Percentiles rank a stretch among this genome's conserved stretches.
These are phyloP conservation scores for Speleostelium caveatum DNA, from an alignment of 78 protist genomes.

Conservation along the genomic window DNA sequence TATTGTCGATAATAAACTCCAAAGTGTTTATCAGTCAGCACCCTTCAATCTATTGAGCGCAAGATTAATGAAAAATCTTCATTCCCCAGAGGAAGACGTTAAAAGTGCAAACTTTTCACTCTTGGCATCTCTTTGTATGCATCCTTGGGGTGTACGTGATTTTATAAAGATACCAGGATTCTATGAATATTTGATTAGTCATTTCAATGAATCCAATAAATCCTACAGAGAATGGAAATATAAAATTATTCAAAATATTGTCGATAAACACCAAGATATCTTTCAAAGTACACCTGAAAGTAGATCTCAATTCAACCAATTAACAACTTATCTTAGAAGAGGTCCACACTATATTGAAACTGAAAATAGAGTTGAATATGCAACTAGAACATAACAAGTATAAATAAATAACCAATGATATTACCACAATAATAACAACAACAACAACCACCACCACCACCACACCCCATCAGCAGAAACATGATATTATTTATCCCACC, in stretches of 20 bases:
- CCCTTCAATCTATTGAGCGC: not conserved
- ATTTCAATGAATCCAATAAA: constrained; percentile 19
- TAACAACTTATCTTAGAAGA: constrained; percentile 1
- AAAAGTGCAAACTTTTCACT: constrained; percentile 1
- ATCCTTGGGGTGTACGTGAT: constrained; percentile 42
- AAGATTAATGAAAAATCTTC: not conserved
- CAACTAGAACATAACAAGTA: constrained; percentile 11
- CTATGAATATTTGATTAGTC: constrained; percentile 31
- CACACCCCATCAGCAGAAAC: too few relatives aligned
- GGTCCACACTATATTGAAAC: constrained; percentile 38
- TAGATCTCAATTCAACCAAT: constrained; percentile 21
- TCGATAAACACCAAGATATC: constrained; percentile 7
- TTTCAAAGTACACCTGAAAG: constrained; percentile 10
- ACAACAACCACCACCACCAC: not conserved
- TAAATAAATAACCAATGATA: not conserved
- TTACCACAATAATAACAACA: not conserved
- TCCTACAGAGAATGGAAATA: constrained; percentile 56
- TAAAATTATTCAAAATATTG: constrained; percentile 34
- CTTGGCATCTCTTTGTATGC: constrained; percentile 20
- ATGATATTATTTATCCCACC: too few relatives aligned
- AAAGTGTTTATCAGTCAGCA: not conserved
- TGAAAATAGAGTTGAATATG: constrained; percentile 47
- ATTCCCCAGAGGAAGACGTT: constrained; percentile 39
- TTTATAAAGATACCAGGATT: constrained; percentile 39
- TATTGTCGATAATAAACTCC: not conserved